phyloP scores from a whole-genome alignment of 2,329 filamentous ascomycete species.

The Endocalyx cinctus region DNA sequence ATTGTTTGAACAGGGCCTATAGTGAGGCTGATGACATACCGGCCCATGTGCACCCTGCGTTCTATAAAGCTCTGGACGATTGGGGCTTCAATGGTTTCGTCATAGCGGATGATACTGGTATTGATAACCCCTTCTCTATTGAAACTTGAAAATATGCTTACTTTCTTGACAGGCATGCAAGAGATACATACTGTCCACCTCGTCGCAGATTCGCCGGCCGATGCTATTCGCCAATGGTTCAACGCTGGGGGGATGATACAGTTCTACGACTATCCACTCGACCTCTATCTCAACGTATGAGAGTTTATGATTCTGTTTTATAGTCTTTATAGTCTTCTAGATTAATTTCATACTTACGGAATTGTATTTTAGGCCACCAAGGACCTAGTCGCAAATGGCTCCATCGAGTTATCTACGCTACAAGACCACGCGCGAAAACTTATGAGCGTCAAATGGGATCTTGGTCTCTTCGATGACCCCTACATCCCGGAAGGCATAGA shows the following conservation, averaged over 20 bases:
- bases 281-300: slow-evolving; percentile 32
- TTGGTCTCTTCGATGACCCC: slow-evolving; percentile 35
- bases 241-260: slow-evolving; percentile 41
- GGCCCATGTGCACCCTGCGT: slow-evolving; percentile 32
- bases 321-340: no score
- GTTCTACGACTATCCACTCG: slow-evolving; percentile 39
- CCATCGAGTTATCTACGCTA: slow-evolving; percentile 29
- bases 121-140: neutral
- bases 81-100: slow-evolving; percentile 38
- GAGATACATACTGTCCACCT: slow-evolving; percentile 29
- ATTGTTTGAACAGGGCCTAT: slow-evolving; percentile 27
- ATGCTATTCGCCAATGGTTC: slow-evolving; percentile 38
- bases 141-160: neutral
- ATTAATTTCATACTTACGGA: no score
- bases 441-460: slow-evolving; percentile 37
- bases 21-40: slow-evolving; percentile 38
- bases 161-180: slow-evolving; percentile 19
- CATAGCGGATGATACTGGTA: slow-evolving; percentile 38
- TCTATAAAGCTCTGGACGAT: slow-evolving; percentile 32
- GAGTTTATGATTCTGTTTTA: neutral
- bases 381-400: slow-evolving; percentile 30
- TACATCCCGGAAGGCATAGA: slow-evolving; percentile 30
- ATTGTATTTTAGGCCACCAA: slow-evolving; percentile 27
- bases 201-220: slow-evolving; percentile 32
- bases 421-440: slow-evolving; percentile 32